Conservation (phyloP, 2,329 filamentous ascomycete genomes). For the Mycosphaerelloides madeirae region DNA sequence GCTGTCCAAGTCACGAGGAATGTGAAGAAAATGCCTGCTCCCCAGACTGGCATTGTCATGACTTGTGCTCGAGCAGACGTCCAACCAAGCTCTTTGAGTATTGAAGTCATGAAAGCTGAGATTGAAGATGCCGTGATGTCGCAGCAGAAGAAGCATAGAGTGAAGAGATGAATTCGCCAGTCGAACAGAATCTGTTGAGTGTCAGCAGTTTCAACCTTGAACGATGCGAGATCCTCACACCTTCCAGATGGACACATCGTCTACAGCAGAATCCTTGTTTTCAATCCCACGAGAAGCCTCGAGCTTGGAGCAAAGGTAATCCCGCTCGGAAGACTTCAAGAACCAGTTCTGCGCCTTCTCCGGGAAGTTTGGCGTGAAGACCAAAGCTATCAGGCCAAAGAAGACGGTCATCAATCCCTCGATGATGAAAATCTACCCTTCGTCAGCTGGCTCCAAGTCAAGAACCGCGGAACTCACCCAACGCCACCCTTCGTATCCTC, state of each 20-base stretch:
- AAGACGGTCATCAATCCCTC: slow-evolving; percentile 12
- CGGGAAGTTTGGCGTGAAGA: slow-evolving; percentile 8
- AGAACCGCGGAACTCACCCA: slow-evolving; percentile 8
- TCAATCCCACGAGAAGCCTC: slow-evolving; percentile 6
- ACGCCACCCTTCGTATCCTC: slow-evolving; percentile 9
- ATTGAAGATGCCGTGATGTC: slow-evolving; percentile 9
- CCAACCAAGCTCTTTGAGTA: slow-evolving; percentile 10
- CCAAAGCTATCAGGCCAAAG: slow-evolving; percentile 7
- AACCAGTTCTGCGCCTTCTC: slow-evolving; percentile 10
- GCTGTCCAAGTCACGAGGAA: slow-evolving; percentile 10
- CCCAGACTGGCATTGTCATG: slow-evolving; percentile 13
- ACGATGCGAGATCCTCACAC: too few relatives aligned
- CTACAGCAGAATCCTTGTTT: slow-evolving; percentile 6
- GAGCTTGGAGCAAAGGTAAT: slow-evolving; percentile 7
- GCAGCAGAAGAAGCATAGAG: slow-evolving; percentile 12
- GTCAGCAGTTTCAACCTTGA: not conserved
- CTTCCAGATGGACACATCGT: slow-evolving; percentile 10
- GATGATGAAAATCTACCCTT: slow-evolving; percentile 8
- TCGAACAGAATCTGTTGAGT: slow-evolving; percentile 6
- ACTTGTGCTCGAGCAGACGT: slow-evolving; percentile 8
- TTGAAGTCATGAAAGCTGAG: slow-evolving; percentile 12
- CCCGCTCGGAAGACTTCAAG: slow-evolving; percentile 5
- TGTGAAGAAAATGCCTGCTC: slow-evolving; percentile 9
- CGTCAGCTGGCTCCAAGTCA: not conserved
- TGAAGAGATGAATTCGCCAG: slow-evolving; percentile 11